Evolutionary conservation across 352 stramenopile genomes (phyloP), one percentile per base, ranked within the genome.

Genomic region (Phytophthora ramorum): DNA sequence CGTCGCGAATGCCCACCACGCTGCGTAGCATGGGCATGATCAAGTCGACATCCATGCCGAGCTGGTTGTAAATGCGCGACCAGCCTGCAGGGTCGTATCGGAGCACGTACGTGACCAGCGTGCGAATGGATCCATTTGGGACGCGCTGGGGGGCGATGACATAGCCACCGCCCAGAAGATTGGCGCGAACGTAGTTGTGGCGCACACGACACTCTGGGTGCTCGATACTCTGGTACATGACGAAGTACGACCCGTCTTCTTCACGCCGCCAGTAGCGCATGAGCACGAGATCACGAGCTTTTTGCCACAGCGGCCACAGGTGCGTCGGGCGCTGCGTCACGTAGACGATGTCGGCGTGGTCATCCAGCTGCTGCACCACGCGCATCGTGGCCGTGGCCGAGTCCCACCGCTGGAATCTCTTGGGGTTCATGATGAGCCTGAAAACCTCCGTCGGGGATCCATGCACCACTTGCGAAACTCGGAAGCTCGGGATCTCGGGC

Each of bases 181-280:
- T 91, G 2, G 87, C 89, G 20, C 89, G 89, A 44, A 96, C 87
- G 57, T 87, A 96, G 62, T 95, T 95, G 71, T 95, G 87, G 26
- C 89, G 85, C 66, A 95, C 85, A 35, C 87, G 87, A 44, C 87
- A 94, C 57, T 96, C 87, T 0, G 89, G 87, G 63, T 96, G 89
- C 44, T 91, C 83, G 41, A 93, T 88, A 56, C 85, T 94, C 72
- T 96, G 87, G 76, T 93, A 96, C 87, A 96, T 96, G 76, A 96
- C 87, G 68, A 96, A 95, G 66, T 93, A 96, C 35, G 87, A 95
- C 16, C 89, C 89, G 59, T 96, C 89, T 69, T 96, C 89, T 66
- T 96, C 89, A 17, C 87, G 85, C 14, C 89, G 81, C 89, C 89
- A 96, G 74, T 96, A 96, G 34, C 89, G 89, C 78, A 95, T 90